Percentiles rank a stretch among this genome's conserved stretches.
Conservation (phyloP, 176 grass and related monocot genomes). For the Areca catechu region DNA sequence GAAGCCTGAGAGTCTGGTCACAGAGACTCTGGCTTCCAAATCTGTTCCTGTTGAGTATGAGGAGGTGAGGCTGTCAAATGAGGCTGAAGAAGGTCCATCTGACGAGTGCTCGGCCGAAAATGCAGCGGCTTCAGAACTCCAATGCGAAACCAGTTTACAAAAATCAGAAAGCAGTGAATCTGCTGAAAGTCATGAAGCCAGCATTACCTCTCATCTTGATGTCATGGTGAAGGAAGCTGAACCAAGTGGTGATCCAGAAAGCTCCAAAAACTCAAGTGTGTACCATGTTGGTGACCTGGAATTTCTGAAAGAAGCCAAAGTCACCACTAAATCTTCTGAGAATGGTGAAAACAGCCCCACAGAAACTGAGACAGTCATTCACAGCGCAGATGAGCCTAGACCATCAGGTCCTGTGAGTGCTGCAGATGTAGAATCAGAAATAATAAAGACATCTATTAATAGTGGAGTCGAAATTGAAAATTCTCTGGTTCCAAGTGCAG, state of each 20-base stretch:
- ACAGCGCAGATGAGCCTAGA: neutral
- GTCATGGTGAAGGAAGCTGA: slow-evolving; percentile 13
- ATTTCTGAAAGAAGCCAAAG: neutral
- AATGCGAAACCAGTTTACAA: slow-evolving; percentile 20
- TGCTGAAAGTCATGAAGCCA: slow-evolving; percentile 10
- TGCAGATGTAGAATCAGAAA: neutral
- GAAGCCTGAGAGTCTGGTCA: neutral
- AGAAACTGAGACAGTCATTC: neutral
- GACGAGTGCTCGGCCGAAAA: neutral
- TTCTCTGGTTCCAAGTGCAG: slow-evolving; percentile 24
- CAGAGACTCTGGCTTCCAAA: neutral
- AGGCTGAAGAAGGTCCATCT: neutral
- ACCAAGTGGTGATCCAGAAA: slow-evolving; percentile 15
- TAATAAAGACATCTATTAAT: slow-evolving; percentile 17
- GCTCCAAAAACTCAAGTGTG: slow-evolving; percentile 1
- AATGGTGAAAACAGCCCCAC: neutral
- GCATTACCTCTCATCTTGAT: neutral
- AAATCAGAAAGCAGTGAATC: slow-evolving; percentile 12
- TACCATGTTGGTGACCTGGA: neutral
- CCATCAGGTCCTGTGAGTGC: neutral
- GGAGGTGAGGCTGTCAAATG: neutral
- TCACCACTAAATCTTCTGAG: neutral
- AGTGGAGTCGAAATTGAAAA: slow-evolving; percentile 12
- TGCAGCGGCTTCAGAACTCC: neutral
- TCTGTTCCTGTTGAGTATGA: neutral